A percentile compares a stretch with the other conserved stretches of the same genome.
phyloP scores from a whole-genome alignment of 2,329 filamentous ascomycete species.

The Ceratocystis harringtonii region DNA sequence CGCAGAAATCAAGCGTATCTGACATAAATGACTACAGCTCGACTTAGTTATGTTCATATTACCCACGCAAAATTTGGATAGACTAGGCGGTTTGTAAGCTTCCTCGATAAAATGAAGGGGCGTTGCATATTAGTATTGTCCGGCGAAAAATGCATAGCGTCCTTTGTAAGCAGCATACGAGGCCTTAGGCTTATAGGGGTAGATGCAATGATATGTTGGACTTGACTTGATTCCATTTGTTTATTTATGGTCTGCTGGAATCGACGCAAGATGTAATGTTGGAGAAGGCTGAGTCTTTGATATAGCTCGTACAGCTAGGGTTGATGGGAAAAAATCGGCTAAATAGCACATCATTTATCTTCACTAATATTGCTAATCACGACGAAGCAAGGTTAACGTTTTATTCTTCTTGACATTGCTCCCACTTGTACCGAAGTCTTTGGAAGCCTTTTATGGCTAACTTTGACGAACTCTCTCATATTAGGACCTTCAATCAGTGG shows the following conservation, averaged over 20 bases:
- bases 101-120: background rate
- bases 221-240: too few relatives aligned
- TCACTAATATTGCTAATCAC: background rate
- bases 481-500: too few relatives aligned
- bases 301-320: background rate
- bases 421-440: too few relatives aligned
- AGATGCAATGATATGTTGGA: background rate
- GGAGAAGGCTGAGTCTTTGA: background rate
- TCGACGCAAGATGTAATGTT: too few relatives aligned
- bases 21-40: too few relatives aligned
- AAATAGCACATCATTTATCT: background rate
- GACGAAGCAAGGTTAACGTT: background rate
- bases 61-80: background rate
- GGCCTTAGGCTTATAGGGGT: background rate
- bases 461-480: too few relatives aligned
- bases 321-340: background rate
- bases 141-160: background rate
- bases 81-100: background rate
- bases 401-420: too few relatives aligned
- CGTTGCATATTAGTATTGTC: background rate
- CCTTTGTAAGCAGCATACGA: background rate
- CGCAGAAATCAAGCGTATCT: too few relatives aligned
- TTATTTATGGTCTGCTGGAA: too few relatives aligned
- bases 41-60: too few relatives aligned
- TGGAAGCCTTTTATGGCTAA: too few relatives aligned